These are phyloP conservation scores for Diplodia mutila DNA, from an alignment of 2,329 filamentous ascomycete species.

Conservation along the genomic window DNA sequence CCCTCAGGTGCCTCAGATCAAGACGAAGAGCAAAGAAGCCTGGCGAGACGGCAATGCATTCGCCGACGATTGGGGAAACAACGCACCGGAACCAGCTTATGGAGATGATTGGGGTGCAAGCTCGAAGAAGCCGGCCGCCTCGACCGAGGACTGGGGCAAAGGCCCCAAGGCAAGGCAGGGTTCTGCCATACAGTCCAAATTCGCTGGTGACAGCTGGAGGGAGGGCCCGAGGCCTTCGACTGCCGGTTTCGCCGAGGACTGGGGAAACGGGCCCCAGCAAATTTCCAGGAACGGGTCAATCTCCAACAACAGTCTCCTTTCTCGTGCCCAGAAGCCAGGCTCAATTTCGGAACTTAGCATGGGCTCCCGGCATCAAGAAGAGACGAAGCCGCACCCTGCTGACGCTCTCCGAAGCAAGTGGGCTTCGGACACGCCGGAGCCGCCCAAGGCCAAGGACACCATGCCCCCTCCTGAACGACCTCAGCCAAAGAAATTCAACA, in stretches of 20 bases:
- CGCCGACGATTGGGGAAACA: slow-evolving; percentile 10
- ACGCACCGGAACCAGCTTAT: not conserved
- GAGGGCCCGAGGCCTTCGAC: not conserved
- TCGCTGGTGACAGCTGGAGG: slow-evolving; percentile 5
- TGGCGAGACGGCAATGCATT: slow-evolving; percentile 12
- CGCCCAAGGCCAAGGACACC: not conserved
- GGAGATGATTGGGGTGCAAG: slow-evolving; percentile 15
- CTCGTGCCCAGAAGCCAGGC: not conserved
- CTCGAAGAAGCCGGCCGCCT: slow-evolving; percentile 5
- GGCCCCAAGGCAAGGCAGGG: not conserved
- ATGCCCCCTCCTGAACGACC: not conserved
- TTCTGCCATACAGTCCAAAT: not conserved
- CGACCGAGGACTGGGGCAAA: slow-evolving; percentile 18
- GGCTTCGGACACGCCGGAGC: not conserved
- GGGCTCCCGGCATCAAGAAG: slow-evolving; percentile 10
- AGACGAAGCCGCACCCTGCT: not conserved
- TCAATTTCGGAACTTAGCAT: slow-evolving; percentile 5
- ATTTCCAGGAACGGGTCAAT: not conserved
- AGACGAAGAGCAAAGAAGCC: slow-evolving; percentile 6
- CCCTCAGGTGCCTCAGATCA: not conserved
- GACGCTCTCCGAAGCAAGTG: not conserved
- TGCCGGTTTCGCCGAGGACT: slow-evolving; percentile 8
- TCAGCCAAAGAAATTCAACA: not conserved
- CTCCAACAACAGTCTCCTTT: not conserved
- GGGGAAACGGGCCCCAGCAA: not conserved